These are phyloP conservation scores for Yarrowia porcina DNA, from an alignment of 805 yeast species.

Conservation along the genomic window DNA sequence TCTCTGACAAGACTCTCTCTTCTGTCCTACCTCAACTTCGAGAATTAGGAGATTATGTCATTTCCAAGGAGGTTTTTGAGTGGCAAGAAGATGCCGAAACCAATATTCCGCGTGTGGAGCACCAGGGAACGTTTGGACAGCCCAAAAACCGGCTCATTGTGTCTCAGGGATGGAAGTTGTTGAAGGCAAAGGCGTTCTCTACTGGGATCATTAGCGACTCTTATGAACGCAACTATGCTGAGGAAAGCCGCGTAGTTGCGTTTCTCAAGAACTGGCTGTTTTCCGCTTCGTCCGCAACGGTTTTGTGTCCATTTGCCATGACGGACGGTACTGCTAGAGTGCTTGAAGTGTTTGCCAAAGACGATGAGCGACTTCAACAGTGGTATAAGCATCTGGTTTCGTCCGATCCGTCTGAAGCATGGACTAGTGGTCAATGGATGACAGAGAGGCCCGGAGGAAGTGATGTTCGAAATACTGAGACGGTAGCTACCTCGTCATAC, in stretches of 20 bases:
- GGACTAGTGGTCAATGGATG: slow-evolving; percentile 41
- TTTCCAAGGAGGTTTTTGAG: slow-evolving; percentile 31
- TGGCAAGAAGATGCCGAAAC: slow-evolving; percentile 37
- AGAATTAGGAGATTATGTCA: slow-evolving; percentile 32
- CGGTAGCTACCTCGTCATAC: slow-evolving; percentile 30
- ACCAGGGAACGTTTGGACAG: slow-evolving; percentile 37
- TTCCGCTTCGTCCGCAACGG: slow-evolving; percentile 37
- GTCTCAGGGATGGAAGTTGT: slow-evolving; percentile 35
- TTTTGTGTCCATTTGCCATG: slow-evolving; percentile 39
- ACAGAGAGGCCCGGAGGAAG: slow-evolving; percentile 38
- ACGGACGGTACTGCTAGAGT: slow-evolving; percentile 39
- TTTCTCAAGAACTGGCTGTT: slow-evolving; percentile 34
- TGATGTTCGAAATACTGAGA: slow-evolving; percentile 36
- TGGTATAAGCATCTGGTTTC: slow-evolving; percentile 30
- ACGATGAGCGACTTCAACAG: slow-evolving; percentile 28
- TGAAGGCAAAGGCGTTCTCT: slow-evolving; percentile 31
- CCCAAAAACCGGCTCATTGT: slow-evolving; percentile 33
- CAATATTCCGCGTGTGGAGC: slow-evolving; percentile 34
- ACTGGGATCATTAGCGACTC: slow-evolving; percentile 35
- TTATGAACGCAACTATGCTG: slow-evolving; percentile 33
- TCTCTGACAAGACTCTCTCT: slow-evolving; percentile 23
- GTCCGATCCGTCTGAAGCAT: slow-evolving; percentile 33
- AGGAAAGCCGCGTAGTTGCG: slow-evolving; percentile 33
- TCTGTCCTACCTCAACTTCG: slow-evolving; percentile 29
- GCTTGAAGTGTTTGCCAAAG: slow-evolving; percentile 29